Base-by-base conservation (phyloP, 73 alveolate genomes). In the Halteria grandinella region DNA sequence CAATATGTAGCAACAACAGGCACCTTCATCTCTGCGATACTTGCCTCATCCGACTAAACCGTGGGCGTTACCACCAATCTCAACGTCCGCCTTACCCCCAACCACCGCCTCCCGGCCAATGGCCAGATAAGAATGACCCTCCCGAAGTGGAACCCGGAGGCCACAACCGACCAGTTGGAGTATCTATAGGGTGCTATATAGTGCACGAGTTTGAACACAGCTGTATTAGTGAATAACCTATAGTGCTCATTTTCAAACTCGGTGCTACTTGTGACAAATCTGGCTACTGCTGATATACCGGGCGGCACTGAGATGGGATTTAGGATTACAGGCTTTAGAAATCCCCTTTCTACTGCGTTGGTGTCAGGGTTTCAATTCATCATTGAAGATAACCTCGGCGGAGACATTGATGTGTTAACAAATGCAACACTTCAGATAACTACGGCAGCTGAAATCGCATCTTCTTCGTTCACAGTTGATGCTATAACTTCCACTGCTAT, bases 71-170 rank as follows among this genome's bases (percentile, higher is more conserved):
- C 75, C 7, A 44, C 78, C 0, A 25, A 36, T 23, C 41, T 72
- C 12, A 59, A 44, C 37, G 62, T 83, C 0, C 34, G 43, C 0
- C 21, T 83, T 12, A 33, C 40, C 39, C 36, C 69, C 4, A 40
- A 63, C 18, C 79, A 83, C 51, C 27, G n/a, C 10, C 48, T 83
- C 10, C 84, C 85, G 5, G 63, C 37, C 28, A 84, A 84, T 36
- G 86, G 88, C 18, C 15, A 20, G 12, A 59, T 83, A 0, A 49
- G 36, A 45, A 53, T 83, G 0, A 25, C 79, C 1, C 74, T 83
- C 47, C 92, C 92, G 7, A 73, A 58, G 62, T 83, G 92, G 92
- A 83, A 83, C 43, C 87, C 92, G 11, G 75, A 58, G 27, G 87
- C 76, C 24, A 5, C 41, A 12, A 6, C 79, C 11, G 12, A 11